Evolutionary conservation across 371 early-diverging fungal genomes (phyloP).

Genomic region (Rhizopus delemar): DNA sequence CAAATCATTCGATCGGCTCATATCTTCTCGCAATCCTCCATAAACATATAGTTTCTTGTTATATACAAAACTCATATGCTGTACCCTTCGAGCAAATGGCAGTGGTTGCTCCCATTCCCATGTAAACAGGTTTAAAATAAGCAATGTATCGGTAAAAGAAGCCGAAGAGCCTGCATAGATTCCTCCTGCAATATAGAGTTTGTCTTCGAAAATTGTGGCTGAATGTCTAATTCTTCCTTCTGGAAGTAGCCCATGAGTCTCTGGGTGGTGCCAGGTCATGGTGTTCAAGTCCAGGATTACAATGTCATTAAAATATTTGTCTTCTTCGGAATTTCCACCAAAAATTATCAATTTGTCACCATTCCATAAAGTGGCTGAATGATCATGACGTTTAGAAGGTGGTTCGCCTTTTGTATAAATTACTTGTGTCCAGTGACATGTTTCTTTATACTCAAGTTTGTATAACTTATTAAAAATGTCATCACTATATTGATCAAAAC

Average conservation of each 20-base stretch:
- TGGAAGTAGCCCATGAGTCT: conserved; percentile 51
- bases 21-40: conserved; percentile 66
- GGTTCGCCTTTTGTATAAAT: conserved; percentile 62
- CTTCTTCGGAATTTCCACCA: conserved; percentile 70
- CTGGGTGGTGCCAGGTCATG: conserved; percentile 68
- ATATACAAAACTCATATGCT: conserved; percentile 63
- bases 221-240: conserved; percentile 65
- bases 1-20: conserved; percentile 63
- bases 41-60: conserved; percentile 62
- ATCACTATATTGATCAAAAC: conserved; percentile 71
- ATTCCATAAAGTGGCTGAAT: conserved; percentile 65
- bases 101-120: conserved; percentile 68
- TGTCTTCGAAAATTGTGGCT: conserved; percentile 66
- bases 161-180: conserved; percentile 6
- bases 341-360: conserved; percentile 67
- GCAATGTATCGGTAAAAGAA: conserved; percentile 51
- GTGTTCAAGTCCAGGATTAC: conserved; percentile 58
- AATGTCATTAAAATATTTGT: conserved; percentile 63
- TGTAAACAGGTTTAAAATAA: conserved; percentile 60
- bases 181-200: conserved; percentile 69
- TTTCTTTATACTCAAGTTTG: conserved; percentile 43
- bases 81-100: conserved; percentile 58
- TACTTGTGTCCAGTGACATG: conserved; percentile 58
- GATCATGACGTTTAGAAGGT: conserved; percentile 69
- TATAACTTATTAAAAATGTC: conserved; percentile 70